These are phyloP conservation scores for Russula griseocarnosa DNA, from an alignment of 768 basidiomycete species.

Conservation along the genomic window DNA sequence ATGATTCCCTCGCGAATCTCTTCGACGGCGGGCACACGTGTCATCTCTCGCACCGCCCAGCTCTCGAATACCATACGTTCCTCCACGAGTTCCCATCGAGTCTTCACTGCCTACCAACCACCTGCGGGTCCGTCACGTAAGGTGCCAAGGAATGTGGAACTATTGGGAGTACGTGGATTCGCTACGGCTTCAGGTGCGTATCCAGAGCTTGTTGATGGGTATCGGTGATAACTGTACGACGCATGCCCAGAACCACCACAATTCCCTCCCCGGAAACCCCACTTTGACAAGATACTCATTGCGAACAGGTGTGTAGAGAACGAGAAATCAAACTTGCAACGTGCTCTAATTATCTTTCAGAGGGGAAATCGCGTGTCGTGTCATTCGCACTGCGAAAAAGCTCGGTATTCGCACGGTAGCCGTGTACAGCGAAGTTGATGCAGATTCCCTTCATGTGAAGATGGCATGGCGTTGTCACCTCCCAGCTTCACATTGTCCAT, in stretches of 20 bases:
- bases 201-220: not conserved
- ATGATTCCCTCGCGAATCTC: conserved; percentile 14
- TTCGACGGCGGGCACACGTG: conserved; percentile 1
- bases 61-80: conserved; percentile 2
- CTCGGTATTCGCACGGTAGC: conserved; percentile 90
- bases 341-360: conserved; percentile 38
- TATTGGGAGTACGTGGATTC: conserved; percentile 2
- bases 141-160: not conserved
- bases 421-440: conserved; percentile 86
- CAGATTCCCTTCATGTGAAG: conserved; percentile 73
- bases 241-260: not conserved
- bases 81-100: not conserved
- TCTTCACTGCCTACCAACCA: not conserved
- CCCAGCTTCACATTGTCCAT: conserved; percentile 3
- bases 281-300: conserved; percentile 88
- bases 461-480: conserved; percentile 45
- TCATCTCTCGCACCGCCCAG: conserved; percentile 3
- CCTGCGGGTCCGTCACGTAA: not conserved
- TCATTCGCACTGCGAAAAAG: conserved; percentile 84
- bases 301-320: conserved; percentile 67
- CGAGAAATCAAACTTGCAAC: not conserved
- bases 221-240: not conserved
- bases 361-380: conserved; percentile 94
- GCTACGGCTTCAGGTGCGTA: conserved; percentile 15
- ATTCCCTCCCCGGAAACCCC: conserved; percentile 40